Base-by-base conservation (phyloP, 192 early-diverging fungal genomes). In the Powellomyces hirtus region DNA sequence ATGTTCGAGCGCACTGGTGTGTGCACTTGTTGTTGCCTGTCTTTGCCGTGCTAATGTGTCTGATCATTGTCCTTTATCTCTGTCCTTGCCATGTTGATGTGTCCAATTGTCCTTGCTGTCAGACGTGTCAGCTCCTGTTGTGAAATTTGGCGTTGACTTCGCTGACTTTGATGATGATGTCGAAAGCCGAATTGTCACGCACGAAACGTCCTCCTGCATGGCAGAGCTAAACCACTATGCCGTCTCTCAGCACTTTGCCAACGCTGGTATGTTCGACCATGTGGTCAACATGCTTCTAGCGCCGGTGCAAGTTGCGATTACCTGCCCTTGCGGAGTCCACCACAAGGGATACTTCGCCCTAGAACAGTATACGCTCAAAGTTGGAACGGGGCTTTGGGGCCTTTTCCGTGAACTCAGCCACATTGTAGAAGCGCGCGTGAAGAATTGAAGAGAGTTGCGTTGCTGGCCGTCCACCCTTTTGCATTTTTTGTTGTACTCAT, bases 121-220 rank as follows among this genome's bases (percentile, higher is more conserved):
- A 58, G 31, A 2, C 1, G 26, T 58, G 22, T 20, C 27, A 6
- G 22, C 31, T 8, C 31, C 56, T 30, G 56, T 58, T 33, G 8
- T 58, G n/a, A 58, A 58, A 58, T 58, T 58, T 33, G 56, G 56
- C n/a, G 35, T 58, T 11, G 56, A 58, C 27, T 35, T 35, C 20
- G 20, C 22, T 33, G 55, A 29, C 20, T 7, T 26, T n/a, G 56
- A 58, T 58, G 56, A 6, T 36, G 29, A 36, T n/a, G 56, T 30
- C 11, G 56, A 58, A 0, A 33, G 35, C 5, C 16, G 56, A 11
- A 30, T 58, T n/a, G 56, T 35, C 7, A 6, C n/a, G 11, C 56
- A 58, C 30, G 56, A 58, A 33, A 30, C 56, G 31, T 10, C 31
- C 8, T 58, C 56, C 7, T 58, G 56, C 29, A 24, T n/a, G 22